A percentile compares a stretch with the other conserved stretches of the same genome.
Evolutionary conservation across 2,329 filamentous ascomycete species (phyloP).

Genomic region (Talaromyces sp.): DNA sequence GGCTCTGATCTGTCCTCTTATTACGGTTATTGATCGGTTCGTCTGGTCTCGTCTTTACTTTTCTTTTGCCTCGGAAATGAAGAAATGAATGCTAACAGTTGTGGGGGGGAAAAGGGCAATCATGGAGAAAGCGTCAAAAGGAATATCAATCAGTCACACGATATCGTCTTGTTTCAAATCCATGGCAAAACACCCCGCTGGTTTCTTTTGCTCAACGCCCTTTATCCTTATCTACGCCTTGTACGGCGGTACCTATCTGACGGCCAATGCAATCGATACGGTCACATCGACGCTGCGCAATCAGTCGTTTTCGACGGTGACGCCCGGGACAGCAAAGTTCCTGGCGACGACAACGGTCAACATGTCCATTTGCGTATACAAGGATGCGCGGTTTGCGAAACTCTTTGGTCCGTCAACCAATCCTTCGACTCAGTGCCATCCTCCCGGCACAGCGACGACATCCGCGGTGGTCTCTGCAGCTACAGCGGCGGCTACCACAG

Average conservation of each 20-base stretch:
- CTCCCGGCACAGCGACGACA: constrained; percentile 30
- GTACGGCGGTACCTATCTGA: constrained; percentile 86
- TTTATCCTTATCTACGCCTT: constrained; percentile 53
- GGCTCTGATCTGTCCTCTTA: constrained; percentile 73
- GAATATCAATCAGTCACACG: constrained; percentile 38
- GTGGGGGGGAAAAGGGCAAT: constrained; percentile 34
- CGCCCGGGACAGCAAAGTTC: constrained; percentile 76
- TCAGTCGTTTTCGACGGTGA: constrained; percentile 56
- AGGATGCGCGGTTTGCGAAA: constrained; percentile 78
- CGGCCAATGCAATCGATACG: constrained; percentile 84
- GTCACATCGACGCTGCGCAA: constrained; percentile 60
- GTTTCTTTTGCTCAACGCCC: constrained; percentile 45
- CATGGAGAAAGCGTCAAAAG: constrained; percentile 47
- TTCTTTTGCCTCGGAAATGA: no score
- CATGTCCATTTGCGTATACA: constrained; percentile 80
- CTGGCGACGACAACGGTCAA: constrained; percentile 75
- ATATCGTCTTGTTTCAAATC: constrained; percentile 35
- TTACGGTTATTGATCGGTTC: constrained; percentile 83
- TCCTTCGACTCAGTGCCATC: constrained; percentile 39
- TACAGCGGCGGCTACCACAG: constrained; percentile 14
- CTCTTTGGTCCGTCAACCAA: constrained; percentile 66
- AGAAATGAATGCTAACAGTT: constrained; percentile 4
- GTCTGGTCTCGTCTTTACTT: constrained; percentile 12
- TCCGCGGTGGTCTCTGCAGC: constrained; percentile 7
- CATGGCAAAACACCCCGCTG: constrained; percentile 36